Base-by-base conservation (phyloP, 176 grass and related monocot species). In the Echinochloa phyllopogon region DNA sequence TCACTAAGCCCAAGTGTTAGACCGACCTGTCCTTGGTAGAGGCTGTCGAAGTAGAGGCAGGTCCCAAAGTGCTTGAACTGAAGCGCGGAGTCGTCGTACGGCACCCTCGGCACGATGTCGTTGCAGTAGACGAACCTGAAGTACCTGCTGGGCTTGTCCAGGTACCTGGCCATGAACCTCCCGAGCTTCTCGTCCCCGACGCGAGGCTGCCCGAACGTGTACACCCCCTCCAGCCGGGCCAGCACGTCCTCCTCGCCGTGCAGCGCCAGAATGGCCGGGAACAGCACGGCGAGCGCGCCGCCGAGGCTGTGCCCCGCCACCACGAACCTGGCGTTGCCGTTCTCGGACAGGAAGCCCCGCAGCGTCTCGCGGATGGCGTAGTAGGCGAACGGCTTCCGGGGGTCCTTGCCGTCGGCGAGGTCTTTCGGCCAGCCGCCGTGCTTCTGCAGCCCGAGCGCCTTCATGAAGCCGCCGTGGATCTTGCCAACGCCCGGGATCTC, bases 271-370 rank as follows among this genome's bases (percentile, higher is more conserved):
- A 93, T 52, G 39, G 88, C 67, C 50, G 95, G 86, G 82, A 98
- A 95, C 38, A 95, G 73, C 37, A 95, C 79, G 17, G 93, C 95
- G 9, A 98, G 87, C 44, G 92, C 95, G 65, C 87, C 95, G 50
- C 95, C 91, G 40, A 95, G 85, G 91, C 93, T 98, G 77, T 98
- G 93, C 10, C 95, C 93, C 3, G 95, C 45, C 21, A 98, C 89
- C 14, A 84, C 71, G 84, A 98, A 92, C 87, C 39, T 64, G 20
- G 90, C 89, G 0, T 12, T 5, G 8, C 81, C 49, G 75, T 87
- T 86, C 53, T 39, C 48, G 0, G 2, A 60, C 52, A 98, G 70
- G 25, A 92, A 66, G 0, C 16, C 0, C 38, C 63, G 78, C 14
- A 98, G 91, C 87, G 44, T 68, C 48, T 93, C 80, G 33, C 89